Evolutionary conservation across 169 alveolate species (phyloP), one percentile per base, ranked within the genome.

Genomic region (Cryptosporidium andersoni): DNA sequence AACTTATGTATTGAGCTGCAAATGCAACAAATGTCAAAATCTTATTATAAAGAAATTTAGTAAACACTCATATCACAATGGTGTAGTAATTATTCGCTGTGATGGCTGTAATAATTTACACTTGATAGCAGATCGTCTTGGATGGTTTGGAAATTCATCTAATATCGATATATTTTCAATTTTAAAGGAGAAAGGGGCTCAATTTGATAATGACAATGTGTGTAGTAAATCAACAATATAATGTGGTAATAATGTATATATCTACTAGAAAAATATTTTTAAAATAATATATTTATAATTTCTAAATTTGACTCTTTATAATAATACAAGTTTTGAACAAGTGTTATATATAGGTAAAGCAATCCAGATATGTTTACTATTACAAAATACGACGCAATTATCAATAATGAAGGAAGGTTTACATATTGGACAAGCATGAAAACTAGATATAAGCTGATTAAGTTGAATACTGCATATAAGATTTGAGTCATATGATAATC

Each of bases 71-170:
- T 94, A 94, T 66, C 81, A 92, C 42, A 65, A 88, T 55, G 96
- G 96, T 34, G 93, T 94, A 47, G 96, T 94, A 5, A 68, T 94
- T 1, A 63, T 94, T 37, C 65, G 94, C 66, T 94, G 96, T 64
- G 94, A 90, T 64, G 89, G 89, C 5, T 94, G 97, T 65, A 92
- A 92, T 40, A 91, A 82, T 48, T 81, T 82, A 25, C 96, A 92
- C 81, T 66, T 94, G 8, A 90, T 94, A 42, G 94, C 96, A n/a
- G 96, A 94, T 80, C 92, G 91, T 74, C 88, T 94, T 51, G 96
- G 95, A 36, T 92, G 93, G 94, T 93, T 93, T 7, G 74, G 62
- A 37, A 62, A 53, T 25, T 5, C 63, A 12, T 49, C 56, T 11
- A 12, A 12, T 11, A 12, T 49, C 56, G n/a, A 49, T 49, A 11